phyloP scores from a whole-genome alignment of 192 early-diverging fungal species.

The Backusella sp. region DNA sequence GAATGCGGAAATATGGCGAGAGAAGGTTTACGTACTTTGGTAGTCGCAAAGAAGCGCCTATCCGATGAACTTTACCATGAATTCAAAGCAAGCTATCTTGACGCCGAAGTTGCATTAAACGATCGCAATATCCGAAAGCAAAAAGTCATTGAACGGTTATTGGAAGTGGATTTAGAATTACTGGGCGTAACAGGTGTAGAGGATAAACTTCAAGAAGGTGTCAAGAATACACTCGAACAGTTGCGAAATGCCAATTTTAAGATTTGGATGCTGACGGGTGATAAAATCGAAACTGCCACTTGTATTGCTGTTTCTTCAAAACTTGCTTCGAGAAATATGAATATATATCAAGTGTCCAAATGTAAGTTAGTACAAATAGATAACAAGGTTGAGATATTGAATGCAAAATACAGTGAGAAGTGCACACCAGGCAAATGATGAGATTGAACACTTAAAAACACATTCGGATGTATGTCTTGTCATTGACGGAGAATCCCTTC shows the following conservation, averaged over 20 bases:
- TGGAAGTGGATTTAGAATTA: slow-evolving; percentile 88
- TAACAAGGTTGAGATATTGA: neutral
- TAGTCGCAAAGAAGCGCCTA: slow-evolving; percentile 83
- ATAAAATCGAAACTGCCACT: slow-evolving; percentile 97
- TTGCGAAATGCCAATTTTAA: slow-evolving; percentile 88
- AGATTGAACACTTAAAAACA: slow-evolving; percentile 69
- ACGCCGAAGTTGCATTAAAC: slow-evolving; percentile 69
- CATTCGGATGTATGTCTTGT: slow-evolving; percentile 79
- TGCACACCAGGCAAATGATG: slow-evolving; percentile 56
- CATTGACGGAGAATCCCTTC: slow-evolving; percentile 91
- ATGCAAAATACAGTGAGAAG: slow-evolving; percentile 39
- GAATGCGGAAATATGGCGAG: slow-evolving; percentile 97
- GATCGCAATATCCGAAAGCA: slow-evolving; percentile 72
- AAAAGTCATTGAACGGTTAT: slow-evolving; percentile 56
- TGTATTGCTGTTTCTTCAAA: slow-evolving; percentile 94
- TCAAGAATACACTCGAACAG: slow-evolving; percentile 84
- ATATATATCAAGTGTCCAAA: slow-evolving; percentile 77
- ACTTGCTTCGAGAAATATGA: slow-evolving; percentile 84
- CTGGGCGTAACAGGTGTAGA: slow-evolving; percentile 95
- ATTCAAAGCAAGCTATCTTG: slow-evolving; percentile 60
- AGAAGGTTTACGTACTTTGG: slow-evolving; percentile 91
- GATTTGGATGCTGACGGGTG: slow-evolving; percentile 97
- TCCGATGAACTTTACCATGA: slow-evolving; percentile 68
- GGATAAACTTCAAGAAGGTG: slow-evolving; percentile 93
- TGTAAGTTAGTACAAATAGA: slow-evolving; percentile 37